A percentile compares a stretch with the other conserved stretches of the same genome.
Evolutionary conservation across 768 basidiomycete genomes (phyloP).

Genomic region (Amanita jacksonii): DNA sequence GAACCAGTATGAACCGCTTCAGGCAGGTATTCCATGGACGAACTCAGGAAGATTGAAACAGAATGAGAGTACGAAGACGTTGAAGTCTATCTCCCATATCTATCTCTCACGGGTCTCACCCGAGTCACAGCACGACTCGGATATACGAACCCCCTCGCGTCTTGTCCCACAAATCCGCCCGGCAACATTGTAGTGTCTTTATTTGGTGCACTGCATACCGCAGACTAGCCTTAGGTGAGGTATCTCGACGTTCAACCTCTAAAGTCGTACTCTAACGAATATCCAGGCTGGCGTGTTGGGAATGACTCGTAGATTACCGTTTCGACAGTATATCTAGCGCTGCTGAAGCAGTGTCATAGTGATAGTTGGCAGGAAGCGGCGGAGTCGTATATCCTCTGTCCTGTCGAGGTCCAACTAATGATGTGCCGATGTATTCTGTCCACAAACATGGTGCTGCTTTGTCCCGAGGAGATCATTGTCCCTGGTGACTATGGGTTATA

Average conservation of each 20-base stretch:
- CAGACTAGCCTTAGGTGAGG: conserved; percentile 10
- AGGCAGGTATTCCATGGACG: no score
- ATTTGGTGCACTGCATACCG: conserved; percentile 9
- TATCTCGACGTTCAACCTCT: conserved; percentile 7
- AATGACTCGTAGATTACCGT: conserved; percentile 6
- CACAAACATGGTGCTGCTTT: conserved; percentile 10
- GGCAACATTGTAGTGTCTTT: conserved; percentile 10
- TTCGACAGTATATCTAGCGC: conserved; percentile 5
- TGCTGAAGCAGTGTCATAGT: conserved; percentile 1
- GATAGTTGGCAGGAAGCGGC: conserved; percentile 7
- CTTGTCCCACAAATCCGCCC: conserved; percentile 10
- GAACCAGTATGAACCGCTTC: no score
- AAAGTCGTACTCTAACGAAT: conserved; percentile 1
- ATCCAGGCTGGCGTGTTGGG: conserved; percentile 7
- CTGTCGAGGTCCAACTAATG: conserved; percentile 5
- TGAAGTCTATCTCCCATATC: no score
- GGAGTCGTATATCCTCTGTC: conserved; percentile 5
- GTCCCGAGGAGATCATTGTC: conserved; percentile 11
- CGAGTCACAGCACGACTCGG: not conserved
- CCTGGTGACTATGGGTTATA: conserved; percentile 11
- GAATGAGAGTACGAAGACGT: no score
- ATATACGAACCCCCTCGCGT: conserved; percentile 14
- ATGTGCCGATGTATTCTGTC: conserved; percentile 9
- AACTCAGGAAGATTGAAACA: no score
- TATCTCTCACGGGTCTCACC: not conserved